Evolutionary conservation across 805 yeast species (phyloP).

Genomic region (Metschnikowia koreensis): DNA sequence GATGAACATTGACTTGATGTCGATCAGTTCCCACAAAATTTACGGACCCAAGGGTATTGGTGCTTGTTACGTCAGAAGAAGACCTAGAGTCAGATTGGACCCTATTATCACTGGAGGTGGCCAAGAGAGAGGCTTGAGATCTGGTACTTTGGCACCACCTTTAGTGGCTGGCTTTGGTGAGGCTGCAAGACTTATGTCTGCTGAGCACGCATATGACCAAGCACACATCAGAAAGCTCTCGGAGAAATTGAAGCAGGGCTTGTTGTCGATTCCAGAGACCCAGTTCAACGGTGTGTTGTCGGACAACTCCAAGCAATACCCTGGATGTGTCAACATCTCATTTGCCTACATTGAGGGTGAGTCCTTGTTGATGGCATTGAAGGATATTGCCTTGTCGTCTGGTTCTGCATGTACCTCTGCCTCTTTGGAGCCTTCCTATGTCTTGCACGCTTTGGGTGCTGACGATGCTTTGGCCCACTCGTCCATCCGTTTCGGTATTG

Average conservation of each 20-base stretch:
- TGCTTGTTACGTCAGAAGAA: constrained; percentile 91
- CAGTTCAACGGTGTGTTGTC: constrained; percentile 81
- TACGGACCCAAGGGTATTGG: constrained; percentile 99
- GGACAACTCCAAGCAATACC: constrained; percentile 50
- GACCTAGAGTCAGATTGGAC: constrained; percentile 96
- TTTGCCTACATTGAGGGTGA: constrained; percentile 99
- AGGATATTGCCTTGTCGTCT: constrained; percentile 92
- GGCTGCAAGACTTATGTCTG: constrained; percentile 80
- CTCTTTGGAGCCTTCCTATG: constrained; percentile 95
- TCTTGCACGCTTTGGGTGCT: constrained; percentile 93
- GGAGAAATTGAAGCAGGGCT: constrained; percentile 64
- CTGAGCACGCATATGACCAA: constrained; percentile 73
- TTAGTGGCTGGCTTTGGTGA: constrained; percentile 95
- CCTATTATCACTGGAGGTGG: constrained; percentile 98
- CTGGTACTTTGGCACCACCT: constrained; percentile 98
- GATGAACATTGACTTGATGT: constrained; percentile 87
- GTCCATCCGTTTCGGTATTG: constrained; percentile 95
- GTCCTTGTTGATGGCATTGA: constrained; percentile 93
- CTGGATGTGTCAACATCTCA: constrained; percentile 95
- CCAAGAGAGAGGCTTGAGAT: constrained; percentile 96
- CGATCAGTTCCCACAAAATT: constrained; percentile 92
- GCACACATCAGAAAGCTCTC: constrained; percentile 71
- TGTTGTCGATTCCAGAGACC: constrained; percentile 83
- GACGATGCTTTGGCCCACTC: constrained; percentile 98
- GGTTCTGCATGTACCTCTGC: constrained; percentile 99